Evolutionary conservation across 2,329 filamentous ascomycete genomes (phyloP).

Genomic region (Hymenoscyphus repandus): DNA sequence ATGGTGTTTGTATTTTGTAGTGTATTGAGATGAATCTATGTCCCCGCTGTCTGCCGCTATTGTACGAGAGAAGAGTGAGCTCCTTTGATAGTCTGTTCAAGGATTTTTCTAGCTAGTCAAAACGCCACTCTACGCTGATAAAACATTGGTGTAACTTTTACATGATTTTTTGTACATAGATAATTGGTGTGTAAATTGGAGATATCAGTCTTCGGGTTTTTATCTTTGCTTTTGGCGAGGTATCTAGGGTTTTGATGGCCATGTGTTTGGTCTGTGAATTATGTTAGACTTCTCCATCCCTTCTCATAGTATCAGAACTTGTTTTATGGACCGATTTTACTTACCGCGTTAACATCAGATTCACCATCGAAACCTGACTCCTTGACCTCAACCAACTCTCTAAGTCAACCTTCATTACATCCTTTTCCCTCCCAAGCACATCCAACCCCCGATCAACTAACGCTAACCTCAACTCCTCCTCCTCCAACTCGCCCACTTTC

Average conservation of each 20-base stretch:
- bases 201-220: not conserved
- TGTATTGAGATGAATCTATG: not conserved
- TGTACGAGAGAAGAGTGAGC: constrained; percentile 12
- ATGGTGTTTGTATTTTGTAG: not conserved
- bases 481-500: constrained; percentile 51
- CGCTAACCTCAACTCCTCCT: constrained; percentile 63
- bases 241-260: constrained; percentile 20
- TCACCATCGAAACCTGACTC: constrained; percentile 30
- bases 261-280: constrained; percentile 25
- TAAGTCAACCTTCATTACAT: constrained; percentile 34
- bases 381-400: constrained; percentile 36
- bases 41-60: not conserved
- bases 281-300: not conserved
- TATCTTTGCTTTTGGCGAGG: not conserved
- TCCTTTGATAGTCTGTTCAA: not conserved
- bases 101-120: constrained; percentile 1
- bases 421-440: constrained; percentile 39
- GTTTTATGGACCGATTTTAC: not conserved
- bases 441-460: constrained; percentile 65
- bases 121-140: constrained; percentile 13
- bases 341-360: constrained; percentile 33
- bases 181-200: not conserved
- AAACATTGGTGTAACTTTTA: not conserved
- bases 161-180: constrained; percentile 21
- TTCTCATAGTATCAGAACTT: not conserved